Conservation (phyloP, 306 rosid species). For the Amphicarpaea edgeworthii region DNA sequence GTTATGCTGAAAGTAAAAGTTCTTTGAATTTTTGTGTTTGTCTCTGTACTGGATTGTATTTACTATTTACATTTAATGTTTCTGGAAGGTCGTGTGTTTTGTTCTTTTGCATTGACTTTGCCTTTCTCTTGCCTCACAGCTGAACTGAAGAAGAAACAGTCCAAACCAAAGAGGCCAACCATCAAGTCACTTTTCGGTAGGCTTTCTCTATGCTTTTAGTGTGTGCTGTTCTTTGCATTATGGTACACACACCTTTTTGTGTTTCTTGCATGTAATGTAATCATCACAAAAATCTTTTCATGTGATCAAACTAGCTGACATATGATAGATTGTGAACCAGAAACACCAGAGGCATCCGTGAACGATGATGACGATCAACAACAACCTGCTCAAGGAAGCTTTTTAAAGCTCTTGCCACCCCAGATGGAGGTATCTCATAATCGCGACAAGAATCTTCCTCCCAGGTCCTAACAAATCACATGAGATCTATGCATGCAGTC, state of each 20-base stretch:
- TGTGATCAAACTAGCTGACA: constrained; percentile 47
- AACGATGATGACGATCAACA: too few relatives aligned
- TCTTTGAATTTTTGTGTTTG: constrained; percentile 8
- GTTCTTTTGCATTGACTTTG: constrained; percentile 27
- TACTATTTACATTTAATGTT: constrained; percentile 26
- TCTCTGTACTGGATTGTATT: constrained; percentile 25
- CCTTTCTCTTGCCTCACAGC: constrained; percentile 61
- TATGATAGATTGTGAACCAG: constrained; percentile 65
- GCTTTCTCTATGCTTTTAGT: constrained; percentile 44
- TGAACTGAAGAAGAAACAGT: constrained; percentile 84
- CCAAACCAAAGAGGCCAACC: constrained; percentile 83
- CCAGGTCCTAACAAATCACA: constrained; percentile 55
- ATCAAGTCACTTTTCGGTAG: constrained; percentile 91
- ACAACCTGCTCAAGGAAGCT: constrained; percentile 73
- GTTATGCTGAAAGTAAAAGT: constrained; percentile 15
- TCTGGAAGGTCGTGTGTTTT: not conserved
- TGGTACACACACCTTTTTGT: constrained; percentile 16
- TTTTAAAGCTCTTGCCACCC: constrained; percentile 78
- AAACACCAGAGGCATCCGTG: constrained; percentile 55
- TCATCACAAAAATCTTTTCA: constrained; percentile 18
- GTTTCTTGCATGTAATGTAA: constrained; percentile 27
- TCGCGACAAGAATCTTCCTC: constrained; percentile 50
- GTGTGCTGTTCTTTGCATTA: constrained; percentile 21
- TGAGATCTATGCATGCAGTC: constrained; percentile 21
- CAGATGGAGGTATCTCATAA: constrained; percentile 59